phyloP scores from a whole-genome alignment of 2,329 filamentous ascomycete species.

The Ophiocordyceps sinensis region DNA sequence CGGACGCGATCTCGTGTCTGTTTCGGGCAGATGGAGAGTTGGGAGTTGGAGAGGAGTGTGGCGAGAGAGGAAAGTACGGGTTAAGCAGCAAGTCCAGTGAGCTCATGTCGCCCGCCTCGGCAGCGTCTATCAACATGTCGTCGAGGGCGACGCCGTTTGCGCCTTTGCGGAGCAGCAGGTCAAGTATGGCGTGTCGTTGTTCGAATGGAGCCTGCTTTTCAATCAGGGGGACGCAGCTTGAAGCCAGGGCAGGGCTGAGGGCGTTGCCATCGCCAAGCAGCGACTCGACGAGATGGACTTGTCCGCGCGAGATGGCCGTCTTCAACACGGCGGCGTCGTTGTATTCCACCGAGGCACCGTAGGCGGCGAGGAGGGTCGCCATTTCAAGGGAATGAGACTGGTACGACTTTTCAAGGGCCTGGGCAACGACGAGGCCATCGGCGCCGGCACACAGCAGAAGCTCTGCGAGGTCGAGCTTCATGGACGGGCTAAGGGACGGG shows the following conservation, averaged over 20 bases:
- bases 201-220: constrained; percentile 31
- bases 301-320: constrained; percentile 28
- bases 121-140: constrained; percentile 35
- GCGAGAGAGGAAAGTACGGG: constrained; percentile 26
- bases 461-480: constrained; percentile 38
- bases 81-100: constrained; percentile 35
- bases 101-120: constrained; percentile 29
- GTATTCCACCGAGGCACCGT: constrained; percentile 40
- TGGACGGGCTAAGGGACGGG: constrained; percentile 28
- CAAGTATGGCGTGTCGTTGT: constrained; percentile 28
- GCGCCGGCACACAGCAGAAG: constrained; percentile 44
- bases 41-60: constrained; percentile 4
- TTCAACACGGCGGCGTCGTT: constrained; percentile 34
- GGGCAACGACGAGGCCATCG: constrained; percentile 32
- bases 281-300: constrained; percentile 30
- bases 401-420: constrained; percentile 33
- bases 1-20: constrained; percentile 35
- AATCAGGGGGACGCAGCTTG: constrained; percentile 33
- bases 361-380: constrained; percentile 34
- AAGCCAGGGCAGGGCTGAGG: constrained; percentile 30
- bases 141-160: constrained; percentile 31
- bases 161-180: constrained; percentile 33
- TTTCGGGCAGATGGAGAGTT: constrained; percentile 17
- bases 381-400: constrained; percentile 37
- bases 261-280: constrained; percentile 29